These are phyloP conservation scores for Barnettozyma sp. DNA, from an alignment of 805 yeast species.

Conservation along the genomic window DNA sequence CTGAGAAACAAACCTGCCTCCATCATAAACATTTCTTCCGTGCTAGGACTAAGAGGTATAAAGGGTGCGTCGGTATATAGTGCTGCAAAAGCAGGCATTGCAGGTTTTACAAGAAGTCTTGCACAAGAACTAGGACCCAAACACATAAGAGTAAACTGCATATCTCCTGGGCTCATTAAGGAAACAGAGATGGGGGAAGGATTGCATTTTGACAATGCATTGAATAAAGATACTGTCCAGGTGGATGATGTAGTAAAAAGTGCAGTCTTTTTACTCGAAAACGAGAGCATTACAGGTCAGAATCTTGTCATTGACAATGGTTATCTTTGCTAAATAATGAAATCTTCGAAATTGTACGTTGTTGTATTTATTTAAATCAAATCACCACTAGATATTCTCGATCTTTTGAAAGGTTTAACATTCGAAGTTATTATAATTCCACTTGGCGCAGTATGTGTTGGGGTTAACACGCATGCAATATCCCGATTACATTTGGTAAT, in stretches of 20 bases:
- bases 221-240: conserved; percentile 15
- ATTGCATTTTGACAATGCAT: conserved; percentile 15
- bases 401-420: conserved; percentile 1
- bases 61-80: conserved; percentile 63
- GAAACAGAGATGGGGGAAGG: conserved; percentile 54
- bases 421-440: not conserved
- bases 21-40: conserved; percentile 62
- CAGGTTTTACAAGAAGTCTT: conserved; percentile 52
- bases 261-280: conserved; percentile 20
- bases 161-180: conserved; percentile 59
- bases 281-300: conserved; percentile 27
- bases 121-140: conserved; percentile 51
- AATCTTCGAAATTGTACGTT: not conserved
- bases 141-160: conserved; percentile 53
- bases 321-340: conserved; percentile 11
- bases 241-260: conserved; percentile 21
- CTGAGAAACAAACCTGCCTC: conserved; percentile 30
- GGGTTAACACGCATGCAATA: not conserved
- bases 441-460: too few species aligned
- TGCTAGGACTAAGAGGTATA: conserved; percentile 41
- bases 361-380: not conserved
- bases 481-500: conserved; percentile 6
- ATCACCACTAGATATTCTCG: conserved; percentile 9
- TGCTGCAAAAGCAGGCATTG: conserved; percentile 64
- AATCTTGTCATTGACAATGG: conserved; percentile 28